These are phyloP conservation scores for Pezicula rhizophila DNA, from an alignment of 2,329 filamentous ascomycete species.

Conservation along the genomic window DNA sequence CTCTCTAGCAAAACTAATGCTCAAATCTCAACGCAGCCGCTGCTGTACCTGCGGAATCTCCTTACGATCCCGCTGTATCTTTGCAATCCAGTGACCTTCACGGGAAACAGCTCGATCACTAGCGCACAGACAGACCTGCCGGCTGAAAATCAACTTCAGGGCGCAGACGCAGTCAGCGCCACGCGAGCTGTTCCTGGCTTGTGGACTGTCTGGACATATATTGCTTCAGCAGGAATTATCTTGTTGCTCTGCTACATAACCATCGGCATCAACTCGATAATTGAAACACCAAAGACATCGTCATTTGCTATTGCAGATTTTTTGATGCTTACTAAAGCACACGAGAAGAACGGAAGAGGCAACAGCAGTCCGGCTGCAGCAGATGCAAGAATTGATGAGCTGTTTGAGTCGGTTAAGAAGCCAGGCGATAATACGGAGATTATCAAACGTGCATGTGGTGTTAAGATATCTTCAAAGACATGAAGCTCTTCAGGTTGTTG, in stretches of 20 bases:
- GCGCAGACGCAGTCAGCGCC: background rate
- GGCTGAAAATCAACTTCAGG: background rate
- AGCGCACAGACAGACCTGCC: background rate
- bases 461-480: too few relatives aligned
- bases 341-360: too few relatives aligned
- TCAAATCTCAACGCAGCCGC: background rate
- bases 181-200: background rate
- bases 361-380: too few relatives aligned
- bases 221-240: background rate
- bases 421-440: too few relatives aligned
- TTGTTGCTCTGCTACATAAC: background rate
- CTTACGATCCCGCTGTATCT: background rate
- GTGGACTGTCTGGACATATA: background rate
- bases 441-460: too few relatives aligned
- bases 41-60: background rate
- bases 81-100: background rate
- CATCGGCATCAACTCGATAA: background rate
- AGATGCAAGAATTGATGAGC: too few relatives aligned
- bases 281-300: background rate
- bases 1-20: background rate
- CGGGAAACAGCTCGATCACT: background rate
- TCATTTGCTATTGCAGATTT: background rate
- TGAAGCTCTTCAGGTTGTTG: too few relatives aligned
- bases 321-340: too few relatives aligned
- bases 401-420: too few relatives aligned